phyloP scores from a whole-genome alignment of 345 rosid species.

The Brassica nigra region DNA sequence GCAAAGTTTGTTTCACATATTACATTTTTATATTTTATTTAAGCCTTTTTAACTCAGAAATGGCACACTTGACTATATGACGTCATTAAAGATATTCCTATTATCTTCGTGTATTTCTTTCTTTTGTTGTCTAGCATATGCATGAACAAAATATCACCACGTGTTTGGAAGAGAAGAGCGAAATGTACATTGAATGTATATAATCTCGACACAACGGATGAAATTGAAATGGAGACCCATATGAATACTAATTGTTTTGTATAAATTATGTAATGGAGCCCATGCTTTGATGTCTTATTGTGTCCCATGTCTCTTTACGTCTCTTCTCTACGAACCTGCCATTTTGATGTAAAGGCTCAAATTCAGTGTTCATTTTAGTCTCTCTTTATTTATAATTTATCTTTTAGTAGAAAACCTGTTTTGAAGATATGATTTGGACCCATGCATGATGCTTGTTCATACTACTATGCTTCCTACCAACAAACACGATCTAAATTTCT shows the following conservation, averaged over 20 bases:
- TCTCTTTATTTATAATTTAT: constrained; percentile 1
- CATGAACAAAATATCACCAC: constrained; percentile 17
- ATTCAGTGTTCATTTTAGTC: constrained; percentile 7
- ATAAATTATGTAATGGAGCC: constrained; percentile 22
- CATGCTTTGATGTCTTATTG: constrained; percentile 37
- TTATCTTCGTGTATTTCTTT: background rate
- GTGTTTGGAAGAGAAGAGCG: background rate
- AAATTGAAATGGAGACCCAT: constrained; percentile 33
- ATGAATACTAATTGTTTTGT: background rate
- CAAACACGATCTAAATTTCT: constrained; percentile 27
- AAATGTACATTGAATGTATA: constrained; percentile 33
- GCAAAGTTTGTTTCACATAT: background rate
- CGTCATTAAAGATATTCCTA: background rate
- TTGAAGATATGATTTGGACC: constrained; percentile 36
- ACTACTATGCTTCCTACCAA: constrained; percentile 36
- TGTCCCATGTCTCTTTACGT: constrained; percentile 30
- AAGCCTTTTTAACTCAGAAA: background rate
- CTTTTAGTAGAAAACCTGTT: background rate
- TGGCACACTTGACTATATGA: background rate
- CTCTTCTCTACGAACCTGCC: constrained; percentile 29
- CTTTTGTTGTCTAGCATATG: constrained; percentile 13
- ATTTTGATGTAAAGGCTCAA: constrained; percentile 32
- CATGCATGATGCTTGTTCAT: constrained; percentile 33
- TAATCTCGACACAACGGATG: constrained; percentile 24
- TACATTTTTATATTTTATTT: background rate